phyloP scores from a whole-genome alignment of 192 early-diverging fungal genomes.

The Spinellus fusiger region DNA sequence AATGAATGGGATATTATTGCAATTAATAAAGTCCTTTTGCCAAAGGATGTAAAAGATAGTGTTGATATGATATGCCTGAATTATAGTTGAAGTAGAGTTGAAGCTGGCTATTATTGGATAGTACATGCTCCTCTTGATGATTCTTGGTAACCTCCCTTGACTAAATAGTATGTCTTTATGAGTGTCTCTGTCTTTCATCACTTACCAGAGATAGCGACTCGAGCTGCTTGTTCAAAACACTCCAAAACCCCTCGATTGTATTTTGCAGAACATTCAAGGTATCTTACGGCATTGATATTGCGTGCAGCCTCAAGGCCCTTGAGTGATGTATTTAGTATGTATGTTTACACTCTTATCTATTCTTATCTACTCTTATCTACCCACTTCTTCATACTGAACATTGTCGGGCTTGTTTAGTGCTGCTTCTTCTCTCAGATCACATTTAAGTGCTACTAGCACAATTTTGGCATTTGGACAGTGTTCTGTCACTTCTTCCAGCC shows the following conservation, averaged over 20 bases:
- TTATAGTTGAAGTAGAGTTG: too few relatives aligned
- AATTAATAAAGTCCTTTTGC: too few relatives aligned
- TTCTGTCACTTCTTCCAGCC: conserved; percentile 18
- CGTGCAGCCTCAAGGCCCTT: conserved; percentile 22
- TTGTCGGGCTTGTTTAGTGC: conserved; percentile 5
- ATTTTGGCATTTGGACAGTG: conserved; percentile 22
- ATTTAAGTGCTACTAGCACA: conserved; percentile 28
- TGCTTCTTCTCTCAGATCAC: conserved; percentile 26
- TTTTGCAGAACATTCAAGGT: conserved; percentile 30
- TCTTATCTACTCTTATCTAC: background rate
- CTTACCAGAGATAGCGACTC: conserved; percentile 25
- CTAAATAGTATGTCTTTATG: background rate
- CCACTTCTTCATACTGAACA: conserved; percentile 28
- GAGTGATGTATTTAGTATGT: background rate
- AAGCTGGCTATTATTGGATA: too few relatives aligned
- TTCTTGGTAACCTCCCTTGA: background rate
- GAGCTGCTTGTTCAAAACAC: conserved; percentile 29
- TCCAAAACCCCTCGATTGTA: conserved; percentile 27
- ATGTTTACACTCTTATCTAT: background rate
- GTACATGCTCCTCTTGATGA: too few relatives aligned
- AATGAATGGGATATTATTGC: too few relatives aligned
- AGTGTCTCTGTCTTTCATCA: background rate
- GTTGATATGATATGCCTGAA: too few relatives aligned
- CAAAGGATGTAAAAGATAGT: too few relatives aligned
- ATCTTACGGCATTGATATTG: conserved; percentile 21